phyloP scores from a whole-genome alignment of 495 filamentous ascomycete species.

The Neurospora pannonica region DNA sequence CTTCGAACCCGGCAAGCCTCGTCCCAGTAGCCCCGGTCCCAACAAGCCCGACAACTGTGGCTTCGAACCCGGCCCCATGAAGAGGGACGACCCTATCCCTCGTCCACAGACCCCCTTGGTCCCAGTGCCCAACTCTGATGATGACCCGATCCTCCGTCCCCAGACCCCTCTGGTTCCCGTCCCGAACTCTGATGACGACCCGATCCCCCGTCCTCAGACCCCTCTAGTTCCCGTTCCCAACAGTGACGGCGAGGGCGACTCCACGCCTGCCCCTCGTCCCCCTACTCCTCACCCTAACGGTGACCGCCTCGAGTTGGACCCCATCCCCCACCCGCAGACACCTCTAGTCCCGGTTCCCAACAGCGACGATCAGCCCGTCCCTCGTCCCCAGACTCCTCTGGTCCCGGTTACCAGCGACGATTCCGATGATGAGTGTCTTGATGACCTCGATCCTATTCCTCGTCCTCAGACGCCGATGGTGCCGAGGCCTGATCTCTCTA shows the following conservation, averaged over 20 bases:
- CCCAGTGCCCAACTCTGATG: not conserved
- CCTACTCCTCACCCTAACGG: not conserved
- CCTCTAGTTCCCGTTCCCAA: not conserved
- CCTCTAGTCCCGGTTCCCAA: not conserved
- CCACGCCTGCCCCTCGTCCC: not conserved
- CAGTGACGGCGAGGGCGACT: not conserved
- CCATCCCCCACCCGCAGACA: not conserved
- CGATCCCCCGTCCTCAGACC: not conserved
- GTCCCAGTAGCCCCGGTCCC: not conserved
- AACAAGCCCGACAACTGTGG: not conserved
- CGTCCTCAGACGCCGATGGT: not conserved
- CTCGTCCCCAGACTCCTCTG: not conserved
- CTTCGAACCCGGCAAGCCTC: not conserved
- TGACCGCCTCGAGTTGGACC: not conserved
- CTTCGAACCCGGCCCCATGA: not conserved
- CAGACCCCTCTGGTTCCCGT: not conserved
- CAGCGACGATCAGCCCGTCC: not conserved
- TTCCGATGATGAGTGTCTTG: not conserved
- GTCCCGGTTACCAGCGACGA: not conserved
- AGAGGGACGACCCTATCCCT: not conserved
- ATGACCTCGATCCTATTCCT: not conserved
- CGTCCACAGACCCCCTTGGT: not conserved
- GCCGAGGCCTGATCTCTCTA: not conserved
- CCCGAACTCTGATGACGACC: not conserved
- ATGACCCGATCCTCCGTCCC: not conserved